These are phyloP conservation scores for Cutaneotrichosporon sp. DNA, from an alignment of 1,284 basidiomycete species.

Conservation along the genomic window DNA sequence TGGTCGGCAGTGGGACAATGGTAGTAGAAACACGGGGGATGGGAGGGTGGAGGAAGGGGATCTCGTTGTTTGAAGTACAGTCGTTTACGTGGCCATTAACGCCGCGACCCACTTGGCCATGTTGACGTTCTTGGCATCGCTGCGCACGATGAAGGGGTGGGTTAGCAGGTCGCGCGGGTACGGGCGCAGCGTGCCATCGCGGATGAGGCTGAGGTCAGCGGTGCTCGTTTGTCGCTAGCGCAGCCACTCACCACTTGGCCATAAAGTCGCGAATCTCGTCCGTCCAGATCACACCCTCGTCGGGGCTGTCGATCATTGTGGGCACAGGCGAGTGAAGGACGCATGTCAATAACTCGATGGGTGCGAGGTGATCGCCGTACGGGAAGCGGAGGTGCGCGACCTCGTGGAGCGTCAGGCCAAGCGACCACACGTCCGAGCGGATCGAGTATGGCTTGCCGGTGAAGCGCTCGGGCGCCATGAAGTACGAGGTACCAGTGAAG, in stretches of 20 bases:
- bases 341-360: constrained; percentile 91
- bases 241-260: constrained; percentile 68
- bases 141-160: constrained; percentile 82
- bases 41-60: neutral
- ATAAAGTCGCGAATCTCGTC: constrained; percentile 91
- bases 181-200: constrained; percentile 64
- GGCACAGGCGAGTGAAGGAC: constrained; percentile 84
- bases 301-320: constrained; percentile 64
- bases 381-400: constrained; percentile 90
- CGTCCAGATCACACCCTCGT: constrained; percentile 66
- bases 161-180: constrained; percentile 80
- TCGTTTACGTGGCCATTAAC: constrained; percentile 57
- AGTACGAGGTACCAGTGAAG: constrained; percentile 94
- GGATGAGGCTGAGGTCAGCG: constrained; percentile 35
- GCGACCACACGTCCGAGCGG: constrained; percentile 96
- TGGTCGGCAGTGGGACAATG: neutral
- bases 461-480: constrained; percentile 98
- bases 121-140: constrained; percentile 78
- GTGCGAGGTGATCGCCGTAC: constrained; percentile 71
- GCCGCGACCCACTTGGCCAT: constrained; percentile 88
- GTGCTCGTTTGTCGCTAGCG: neutral
- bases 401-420: constrained; percentile 93
- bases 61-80: too few relatives aligned
- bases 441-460: constrained; percentile 92
- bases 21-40: neutral